Percentiles rank a stretch among this genome's conserved stretches.
Evolutionary conservation across 2,329 filamentous ascomycete genomes (phyloP).

Genomic region (Ophiocordyceps polyrhachis-furcata): DNA sequence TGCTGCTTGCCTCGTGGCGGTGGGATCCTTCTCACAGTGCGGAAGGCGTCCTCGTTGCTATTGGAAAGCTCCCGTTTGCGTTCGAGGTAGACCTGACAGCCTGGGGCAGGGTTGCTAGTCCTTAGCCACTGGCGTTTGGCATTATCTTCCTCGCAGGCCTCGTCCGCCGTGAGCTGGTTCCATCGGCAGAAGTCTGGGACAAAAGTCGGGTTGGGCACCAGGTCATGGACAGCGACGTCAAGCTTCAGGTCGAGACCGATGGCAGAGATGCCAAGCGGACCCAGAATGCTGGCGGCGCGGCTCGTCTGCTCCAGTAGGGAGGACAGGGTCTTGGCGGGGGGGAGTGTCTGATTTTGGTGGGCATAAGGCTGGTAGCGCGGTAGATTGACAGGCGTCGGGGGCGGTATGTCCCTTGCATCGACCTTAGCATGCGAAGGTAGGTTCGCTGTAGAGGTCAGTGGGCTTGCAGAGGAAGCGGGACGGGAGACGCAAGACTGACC

Average conservation of each 20-base stretch:
- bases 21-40: constrained; percentile 39
- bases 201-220: constrained; percentile 34
- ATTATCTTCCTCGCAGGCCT: constrained; percentile 28
- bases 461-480: background rate
- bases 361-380: constrained; percentile 25
- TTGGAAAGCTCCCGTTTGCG: constrained; percentile 37
- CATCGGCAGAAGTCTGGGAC: constrained; percentile 35
- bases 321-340: constrained; percentile 21
- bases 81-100: constrained; percentile 38
- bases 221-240: constrained; percentile 25
- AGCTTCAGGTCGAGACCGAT: constrained; percentile 36
- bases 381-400: constrained; percentile 34
- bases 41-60: constrained; percentile 39
- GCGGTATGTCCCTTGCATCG: constrained; percentile 33
- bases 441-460: constrained; percentile 8
- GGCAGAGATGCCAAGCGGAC: constrained; percentile 32
- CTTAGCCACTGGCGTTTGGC: constrained; percentile 28
- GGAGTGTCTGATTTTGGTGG: constrained; percentile 11
- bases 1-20: constrained; percentile 32
- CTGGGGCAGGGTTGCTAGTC: constrained; percentile 36
- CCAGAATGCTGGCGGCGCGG: constrained; percentile 21
- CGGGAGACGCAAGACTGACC: constrained; percentile 12
- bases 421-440: constrained; percentile 12
- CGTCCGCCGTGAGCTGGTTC: constrained; percentile 28
- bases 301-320: constrained; percentile 33